Conservation (phyloP, 306 rosid species). For the Vigna mungo region DNA sequence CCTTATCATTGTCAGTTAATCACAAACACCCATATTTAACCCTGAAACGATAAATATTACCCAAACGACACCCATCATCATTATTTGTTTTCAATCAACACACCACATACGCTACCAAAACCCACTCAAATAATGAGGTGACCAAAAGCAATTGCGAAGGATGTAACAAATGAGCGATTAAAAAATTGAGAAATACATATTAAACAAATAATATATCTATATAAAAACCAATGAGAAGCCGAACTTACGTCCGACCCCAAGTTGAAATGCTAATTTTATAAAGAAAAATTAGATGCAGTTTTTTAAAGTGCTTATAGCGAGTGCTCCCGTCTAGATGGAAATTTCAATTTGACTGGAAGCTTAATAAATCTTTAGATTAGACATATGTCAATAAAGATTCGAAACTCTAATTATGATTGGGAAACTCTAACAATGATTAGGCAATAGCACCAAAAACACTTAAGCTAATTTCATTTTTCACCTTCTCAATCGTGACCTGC, state of each 20-base stretch:
- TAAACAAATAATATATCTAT: background rate
- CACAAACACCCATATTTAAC: background rate
- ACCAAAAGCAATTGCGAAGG: background rate
- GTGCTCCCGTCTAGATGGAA: background rate
- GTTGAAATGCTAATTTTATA: background rate
- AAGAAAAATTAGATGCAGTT: background rate
- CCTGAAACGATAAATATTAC: background rate
- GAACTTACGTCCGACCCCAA: background rate
- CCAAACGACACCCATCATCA: constrained; percentile 1
- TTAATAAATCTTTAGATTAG: background rate
- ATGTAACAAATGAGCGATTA: background rate
- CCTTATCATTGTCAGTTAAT: background rate
- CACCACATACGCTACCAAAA: constrained; percentile 12
- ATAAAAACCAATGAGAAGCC: background rate
- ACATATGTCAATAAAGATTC: background rate
- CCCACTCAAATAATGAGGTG: background rate
- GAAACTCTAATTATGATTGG: background rate
- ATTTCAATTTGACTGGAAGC: background rate
- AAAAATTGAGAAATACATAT: background rate
- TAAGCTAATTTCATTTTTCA: background rate
- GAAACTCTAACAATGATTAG: background rate
- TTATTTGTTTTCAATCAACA: background rate
- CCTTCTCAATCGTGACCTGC: background rate
- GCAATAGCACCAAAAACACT: background rate
- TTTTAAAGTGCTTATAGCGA: background rate